Base-by-base conservation (phyloP, 192 early-diverging fungal genomes). In the Mortierella antarctica region DNA sequence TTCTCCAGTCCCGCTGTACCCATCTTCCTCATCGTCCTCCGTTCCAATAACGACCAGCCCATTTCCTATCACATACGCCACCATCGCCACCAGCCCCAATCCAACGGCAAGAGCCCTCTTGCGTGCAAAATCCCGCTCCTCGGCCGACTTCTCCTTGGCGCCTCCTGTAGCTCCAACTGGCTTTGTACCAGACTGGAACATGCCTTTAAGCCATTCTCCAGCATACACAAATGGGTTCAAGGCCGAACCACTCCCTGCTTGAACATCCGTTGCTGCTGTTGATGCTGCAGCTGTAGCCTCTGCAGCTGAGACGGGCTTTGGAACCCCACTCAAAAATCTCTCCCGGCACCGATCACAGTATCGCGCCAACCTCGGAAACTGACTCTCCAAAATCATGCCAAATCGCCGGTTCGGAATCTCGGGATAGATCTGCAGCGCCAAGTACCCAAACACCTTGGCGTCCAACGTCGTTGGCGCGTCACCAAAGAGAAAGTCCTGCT, bases 401-500 rank as follows among this genome's bases (percentile, higher is more conserved):
- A 95, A 83, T 20, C 77, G 83, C 23, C 86, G 87, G 54, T 90
- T 85, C 5, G 92, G 89, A 42, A 96, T 84, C n/a, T 92, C 84
- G n/a, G 95, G 90, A 44, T 89, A 91, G 52, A 89, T 49, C 40
- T 95, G 89, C 47, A 94, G 82, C n/a, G 94, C 86, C 39, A 98
- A 83, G 75, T 96, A 91, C 10, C 93, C 94, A 83, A 91, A 98
- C 15, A 88, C 92, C 42, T 96, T 83, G 8, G 91, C 90, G 71
- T 98, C 96, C 15, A 97, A 85, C n/a, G 91, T 88, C n/a, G 90
- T 89, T 5, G 94, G 89, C 6, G 86, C 89, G 58, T 61, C 81
- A 9, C 94, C 94, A 83, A 95, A 95, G 71, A 98, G 94, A 76
- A 90, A 98, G 6, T 86, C 82, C 60, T 95, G 83, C 14, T 87